A percentile compares a stretch with the other conserved stretches of the same genome.
These are phyloP conservation scores for Cyclotella cryptica DNA, from an alignment of 108 stramenopile species.

Conservation along the genomic window DNA sequence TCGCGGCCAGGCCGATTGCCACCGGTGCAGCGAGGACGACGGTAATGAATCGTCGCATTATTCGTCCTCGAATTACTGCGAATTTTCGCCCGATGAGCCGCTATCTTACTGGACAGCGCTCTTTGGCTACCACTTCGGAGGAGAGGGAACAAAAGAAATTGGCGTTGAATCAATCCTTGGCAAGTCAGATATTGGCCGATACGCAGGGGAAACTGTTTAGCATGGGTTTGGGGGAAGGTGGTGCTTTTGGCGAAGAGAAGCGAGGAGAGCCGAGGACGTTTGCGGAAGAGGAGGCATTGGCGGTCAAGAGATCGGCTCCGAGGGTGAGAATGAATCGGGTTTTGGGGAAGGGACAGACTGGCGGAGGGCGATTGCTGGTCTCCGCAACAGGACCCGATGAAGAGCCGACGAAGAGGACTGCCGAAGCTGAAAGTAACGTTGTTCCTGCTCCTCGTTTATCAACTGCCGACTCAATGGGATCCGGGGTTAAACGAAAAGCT, in stretches of 20 bases:
- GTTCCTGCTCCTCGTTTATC: neutral
- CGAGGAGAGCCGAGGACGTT: neutral
- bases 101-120: neutral
- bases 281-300: neutral
- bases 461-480: too few relatives aligned
- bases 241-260: neutral
- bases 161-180: neutral
- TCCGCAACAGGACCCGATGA: too few relatives aligned
- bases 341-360: conserved; percentile 42
- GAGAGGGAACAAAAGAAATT: neutral
- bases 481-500: neutral
- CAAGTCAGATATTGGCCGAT: conserved; percentile 7
- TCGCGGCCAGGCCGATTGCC: neutral
- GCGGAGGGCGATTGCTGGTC: conserved; percentile 20
- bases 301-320: conserved; percentile 16
- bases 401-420: neutral
- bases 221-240: too few relatives aligned
- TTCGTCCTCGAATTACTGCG: neutral
- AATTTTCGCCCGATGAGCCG: neutral
- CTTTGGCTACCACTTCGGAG: neutral
- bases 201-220: neutral
- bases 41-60: neutral
- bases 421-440: neutral
- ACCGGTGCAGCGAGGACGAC: neutral
- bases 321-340: conserved; percentile 47